Evolutionary conservation across 1,284 basidiomycete species (phyloP).

Genomic region (Austroboletus niveus): DNA sequence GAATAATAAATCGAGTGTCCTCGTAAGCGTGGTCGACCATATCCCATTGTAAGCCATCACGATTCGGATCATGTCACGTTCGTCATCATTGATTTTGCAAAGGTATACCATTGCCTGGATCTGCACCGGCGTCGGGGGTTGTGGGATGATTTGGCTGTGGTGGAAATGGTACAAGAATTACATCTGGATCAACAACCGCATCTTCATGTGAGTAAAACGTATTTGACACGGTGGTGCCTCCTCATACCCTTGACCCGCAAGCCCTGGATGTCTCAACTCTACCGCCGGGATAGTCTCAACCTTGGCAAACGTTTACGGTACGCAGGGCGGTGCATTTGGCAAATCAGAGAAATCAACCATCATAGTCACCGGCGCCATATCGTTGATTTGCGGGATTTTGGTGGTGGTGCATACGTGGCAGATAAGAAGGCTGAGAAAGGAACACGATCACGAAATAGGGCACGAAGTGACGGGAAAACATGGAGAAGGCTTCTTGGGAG

Average conservation of each 20-base stretch:
- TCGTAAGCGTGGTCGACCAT: conserved; percentile 39
- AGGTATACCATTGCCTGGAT: conserved; percentile 53
- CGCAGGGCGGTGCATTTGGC: conserved; percentile 45
- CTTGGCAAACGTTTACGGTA: conserved; percentile 47
- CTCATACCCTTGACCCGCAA: conserved; percentile 22
- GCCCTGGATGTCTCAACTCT: conserved; percentile 53
- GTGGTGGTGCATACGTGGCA: conserved; percentile 44
- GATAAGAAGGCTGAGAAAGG: conserved; percentile 42
- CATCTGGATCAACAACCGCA: conserved; percentile 55
- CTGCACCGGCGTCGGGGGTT: conserved; percentile 49
- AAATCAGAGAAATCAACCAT: conserved; percentile 43
- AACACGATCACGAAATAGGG: conserved; percentile 45
- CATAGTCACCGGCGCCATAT: conserved; percentile 41
- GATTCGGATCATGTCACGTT: not conserved
- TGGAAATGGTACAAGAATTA: conserved; percentile 62
- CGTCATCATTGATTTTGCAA: conserved; percentile 8
- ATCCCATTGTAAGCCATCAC: conserved; percentile 41
- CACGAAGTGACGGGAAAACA: conserved; percentile 43
- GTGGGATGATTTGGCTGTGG: conserved; percentile 55
- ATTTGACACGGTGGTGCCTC: not conserved
- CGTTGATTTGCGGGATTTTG: conserved; percentile 40
- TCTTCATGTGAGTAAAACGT: conserved; percentile 46
- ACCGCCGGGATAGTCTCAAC: conserved; percentile 54
- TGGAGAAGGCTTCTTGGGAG: conserved; percentile 44
- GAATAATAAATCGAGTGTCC: conserved; percentile 22